Conservation (phyloP, 2,329 filamentous ascomycete genomes). For the Trichoderma koningiopsis region DNA sequence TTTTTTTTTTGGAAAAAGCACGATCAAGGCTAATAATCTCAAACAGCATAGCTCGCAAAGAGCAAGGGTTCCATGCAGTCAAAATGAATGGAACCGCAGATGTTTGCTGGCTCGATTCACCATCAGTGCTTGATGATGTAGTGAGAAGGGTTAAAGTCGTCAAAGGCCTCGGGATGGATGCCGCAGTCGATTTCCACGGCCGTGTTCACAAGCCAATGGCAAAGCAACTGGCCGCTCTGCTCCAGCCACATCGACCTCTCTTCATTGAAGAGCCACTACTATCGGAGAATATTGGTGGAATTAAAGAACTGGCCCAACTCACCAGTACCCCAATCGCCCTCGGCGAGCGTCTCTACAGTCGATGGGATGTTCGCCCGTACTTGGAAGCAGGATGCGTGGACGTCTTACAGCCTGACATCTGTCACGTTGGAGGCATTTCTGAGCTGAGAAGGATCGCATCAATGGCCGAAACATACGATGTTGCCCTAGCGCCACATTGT, state of each 20-base stretch:
- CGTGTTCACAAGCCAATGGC: slow-evolving; percentile 80
- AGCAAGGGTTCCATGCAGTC: slow-evolving; percentile 65
- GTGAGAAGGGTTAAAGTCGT: slow-evolving; percentile 70
- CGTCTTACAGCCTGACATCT: slow-evolving; percentile 72
- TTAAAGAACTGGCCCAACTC: slow-evolving; percentile 44
- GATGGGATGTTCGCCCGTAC: slow-evolving; percentile 75
- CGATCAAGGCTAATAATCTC: not conserved
- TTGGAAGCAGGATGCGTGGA: slow-evolving; percentile 69
- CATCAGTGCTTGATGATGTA: slow-evolving; percentile 61
- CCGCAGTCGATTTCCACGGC: slow-evolving; percentile 77
- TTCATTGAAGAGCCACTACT: slow-evolving; percentile 77
- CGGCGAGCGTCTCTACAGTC: slow-evolving; percentile 69
- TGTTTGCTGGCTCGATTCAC: slow-evolving; percentile 74
- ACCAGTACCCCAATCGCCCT: slow-evolving; percentile 69
- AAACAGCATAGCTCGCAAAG: slow-evolving; percentile 55
- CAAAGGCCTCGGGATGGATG: slow-evolving; percentile 70
- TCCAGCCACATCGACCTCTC: slow-evolving; percentile 69
- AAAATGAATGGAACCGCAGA: slow-evolving; percentile 84
- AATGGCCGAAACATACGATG: slow-evolving; percentile 74
- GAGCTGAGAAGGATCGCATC: slow-evolving; percentile 69
- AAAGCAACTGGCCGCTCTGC: slow-evolving; percentile 68
- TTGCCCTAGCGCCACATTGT: slow-evolving; percentile 73
- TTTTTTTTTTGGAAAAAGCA: not conserved
- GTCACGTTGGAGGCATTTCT: slow-evolving; percentile 71
- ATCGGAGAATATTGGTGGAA: slow-evolving; percentile 66